These are phyloP conservation scores for Chalciporus sphaerocephalus DNA, from an alignment of 768 basidiomycete species.

Conservation along the genomic window DNA sequence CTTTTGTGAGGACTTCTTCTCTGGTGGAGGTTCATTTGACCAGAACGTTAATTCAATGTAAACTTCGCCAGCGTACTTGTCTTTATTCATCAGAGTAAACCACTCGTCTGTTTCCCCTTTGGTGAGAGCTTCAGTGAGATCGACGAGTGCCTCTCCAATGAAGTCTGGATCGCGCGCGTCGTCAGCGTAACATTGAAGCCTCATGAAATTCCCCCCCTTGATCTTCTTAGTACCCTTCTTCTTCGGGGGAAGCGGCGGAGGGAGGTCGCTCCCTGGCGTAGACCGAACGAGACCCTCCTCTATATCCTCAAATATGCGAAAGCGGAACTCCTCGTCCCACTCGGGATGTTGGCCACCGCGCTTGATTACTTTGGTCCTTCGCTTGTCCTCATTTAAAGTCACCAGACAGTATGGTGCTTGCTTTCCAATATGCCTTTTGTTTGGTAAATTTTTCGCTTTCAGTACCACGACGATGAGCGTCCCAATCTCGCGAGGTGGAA, in stretches of 20 bases:
- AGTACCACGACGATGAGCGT: slow-evolving; percentile 91
- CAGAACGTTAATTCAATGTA: slow-evolving; percentile 97
- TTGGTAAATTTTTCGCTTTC: slow-evolving; percentile 88
- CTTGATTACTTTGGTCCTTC: slow-evolving; percentile 89
- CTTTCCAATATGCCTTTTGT: slow-evolving; percentile 90
- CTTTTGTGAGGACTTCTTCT: slow-evolving; percentile 55
- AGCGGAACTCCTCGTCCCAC: slow-evolving; percentile 98
- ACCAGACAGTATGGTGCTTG: slow-evolving; percentile 95
- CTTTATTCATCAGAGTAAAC: slow-evolving; percentile 87
- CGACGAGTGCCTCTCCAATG: slow-evolving; percentile 87
- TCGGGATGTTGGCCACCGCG: slow-evolving; percentile 97
- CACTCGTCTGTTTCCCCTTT: slow-evolving; percentile 98
- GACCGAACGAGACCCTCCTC: slow-evolving; percentile 48
- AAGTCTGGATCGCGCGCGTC: slow-evolving; percentile 93
- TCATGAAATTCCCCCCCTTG: slow-evolving; percentile 72
- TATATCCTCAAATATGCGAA: slow-evolving; percentile 77
- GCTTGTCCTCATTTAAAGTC: slow-evolving; percentile 73
- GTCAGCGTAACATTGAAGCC: slow-evolving; percentile 88
- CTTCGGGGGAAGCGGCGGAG: slow-evolving; percentile 71
- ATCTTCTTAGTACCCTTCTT: slow-evolving; percentile 48
- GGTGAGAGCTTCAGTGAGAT: slow-evolving; percentile 84
- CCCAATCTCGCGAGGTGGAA: slow-evolving; percentile 72
- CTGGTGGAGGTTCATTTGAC: slow-evolving; percentile 84
- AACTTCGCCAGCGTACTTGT: slow-evolving; percentile 92
- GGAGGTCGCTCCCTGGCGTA: slow-evolving; percentile 40